Percentiles rank a stretch among this genome's conserved stretches.
phyloP scores from a whole-genome alignment of 75 land plant species.

The Pinus tabuliformis region DNA sequence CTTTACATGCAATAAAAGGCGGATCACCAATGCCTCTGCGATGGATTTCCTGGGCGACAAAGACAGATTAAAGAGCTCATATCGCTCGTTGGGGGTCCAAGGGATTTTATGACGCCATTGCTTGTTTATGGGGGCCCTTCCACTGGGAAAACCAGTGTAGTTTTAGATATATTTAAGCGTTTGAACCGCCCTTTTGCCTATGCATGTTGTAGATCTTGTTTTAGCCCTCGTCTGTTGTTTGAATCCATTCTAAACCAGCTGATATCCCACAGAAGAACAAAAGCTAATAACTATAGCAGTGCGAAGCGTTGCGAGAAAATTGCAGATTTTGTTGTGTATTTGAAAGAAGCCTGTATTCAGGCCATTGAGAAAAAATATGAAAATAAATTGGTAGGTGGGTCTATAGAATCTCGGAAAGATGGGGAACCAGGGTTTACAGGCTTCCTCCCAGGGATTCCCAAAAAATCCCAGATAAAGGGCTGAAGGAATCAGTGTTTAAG shows the following conservation, averaged over 20 bases:
- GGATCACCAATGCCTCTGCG: too few relatives aligned
- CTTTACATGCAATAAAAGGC: too few relatives aligned
- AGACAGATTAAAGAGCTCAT: too few relatives aligned
- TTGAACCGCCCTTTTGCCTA: slow-evolving; percentile 82
- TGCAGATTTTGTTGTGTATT: slow-evolving; percentile 66
- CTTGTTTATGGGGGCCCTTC: slow-evolving; percentile 76
- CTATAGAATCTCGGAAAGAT: neutral
- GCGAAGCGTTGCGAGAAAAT: slow-evolving; percentile 68
- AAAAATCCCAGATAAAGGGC: neutral
- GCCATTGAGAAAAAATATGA: slow-evolving; percentile 9
- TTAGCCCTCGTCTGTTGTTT: slow-evolving; percentile 62
- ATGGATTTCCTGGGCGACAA: too few relatives aligned
- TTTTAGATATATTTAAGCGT: slow-evolving; percentile 50
- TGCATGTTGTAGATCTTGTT: slow-evolving; percentile 64
- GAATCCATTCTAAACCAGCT: slow-evolving; percentile 78
- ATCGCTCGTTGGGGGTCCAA: slow-evolving; percentile 48
- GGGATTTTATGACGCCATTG: slow-evolving; percentile 63
- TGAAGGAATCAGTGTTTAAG: neutral
- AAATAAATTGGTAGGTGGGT: neutral
- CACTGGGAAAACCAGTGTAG: slow-evolving; percentile 75
- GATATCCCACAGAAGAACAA: slow-evolving; percentile 35
- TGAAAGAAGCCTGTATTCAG: slow-evolving; percentile 54
- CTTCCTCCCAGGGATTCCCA: neutral
- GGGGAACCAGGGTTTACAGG: neutral
- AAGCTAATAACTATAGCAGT: slow-evolving; percentile 52